phyloP scores from a whole-genome alignment of 108 stramenopile genomes.

The Nitzschia inconspicua region DNA sequence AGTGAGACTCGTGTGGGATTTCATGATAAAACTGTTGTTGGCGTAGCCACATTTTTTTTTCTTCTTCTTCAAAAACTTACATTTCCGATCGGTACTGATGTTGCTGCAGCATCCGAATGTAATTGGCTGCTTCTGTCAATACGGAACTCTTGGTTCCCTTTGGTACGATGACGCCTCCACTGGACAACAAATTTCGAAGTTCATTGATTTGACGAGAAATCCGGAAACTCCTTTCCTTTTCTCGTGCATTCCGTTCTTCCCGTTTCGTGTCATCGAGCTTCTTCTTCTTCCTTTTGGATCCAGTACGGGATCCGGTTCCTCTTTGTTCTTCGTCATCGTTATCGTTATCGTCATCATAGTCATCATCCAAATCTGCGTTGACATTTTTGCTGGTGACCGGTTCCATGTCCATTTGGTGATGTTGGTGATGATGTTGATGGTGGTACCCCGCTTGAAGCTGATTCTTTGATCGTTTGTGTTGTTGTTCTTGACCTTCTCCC shows the following conservation, averaged over 20 bases:
- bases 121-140: slow-evolving; percentile 83
- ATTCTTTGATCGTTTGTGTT: background rate
- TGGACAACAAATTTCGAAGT: slow-evolving; percentile 62
- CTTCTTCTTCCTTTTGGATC: slow-evolving; percentile 5
- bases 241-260: slow-evolving; percentile 83
- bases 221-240: slow-evolving; percentile 86
- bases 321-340: background rate
- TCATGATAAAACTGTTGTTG: background rate
- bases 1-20: background rate
- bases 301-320: background rate
- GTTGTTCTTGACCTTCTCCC: background rate
- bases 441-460: background rate
- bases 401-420: no score
- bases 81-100: slow-evolving; percentile 81
- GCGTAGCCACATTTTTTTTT: no score
- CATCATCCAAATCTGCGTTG: background rate
- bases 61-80: slow-evolving; percentile 57
- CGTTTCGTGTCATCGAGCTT: slow-evolving; percentile 46
- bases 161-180: slow-evolving; percentile 86
- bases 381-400: background rate
- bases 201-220: slow-evolving; percentile 85
- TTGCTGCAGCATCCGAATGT: slow-evolving; percentile 86
- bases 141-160: slow-evolving; percentile 89
- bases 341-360: background rate
- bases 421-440: background rate